Conservation (phyloP, 176 grass and related monocot species). For the Chloris gayana region DNA sequence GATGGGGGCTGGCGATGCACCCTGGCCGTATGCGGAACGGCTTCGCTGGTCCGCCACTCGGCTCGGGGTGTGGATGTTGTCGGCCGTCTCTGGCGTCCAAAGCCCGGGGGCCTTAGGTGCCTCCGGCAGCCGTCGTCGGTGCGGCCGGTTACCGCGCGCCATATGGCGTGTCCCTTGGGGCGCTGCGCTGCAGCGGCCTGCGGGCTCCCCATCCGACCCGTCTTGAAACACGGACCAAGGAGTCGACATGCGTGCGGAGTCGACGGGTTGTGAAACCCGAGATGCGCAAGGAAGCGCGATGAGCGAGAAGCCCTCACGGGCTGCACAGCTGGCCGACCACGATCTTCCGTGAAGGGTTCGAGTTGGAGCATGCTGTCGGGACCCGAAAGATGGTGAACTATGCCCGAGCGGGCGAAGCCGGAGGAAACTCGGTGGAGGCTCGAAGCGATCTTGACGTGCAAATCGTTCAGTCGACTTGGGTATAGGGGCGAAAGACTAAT, state of each 20-base stretch:
- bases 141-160: too few species aligned
- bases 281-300: too few species aligned
- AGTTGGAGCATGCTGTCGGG: constrained; percentile 60
- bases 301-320: constrained; percentile 31
- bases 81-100: background rate
- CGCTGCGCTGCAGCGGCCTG: constrained; percentile 20
- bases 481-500: constrained; percentile 75
- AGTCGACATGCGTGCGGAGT: too few species aligned
- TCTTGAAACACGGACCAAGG: constrained; percentile 90
- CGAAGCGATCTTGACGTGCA: too few species aligned
- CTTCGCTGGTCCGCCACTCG: too few species aligned
- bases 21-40: constrained; percentile 35
- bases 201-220: constrained; percentile 68
- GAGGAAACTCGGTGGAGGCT: too few species aligned
- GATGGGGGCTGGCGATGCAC: constrained; percentile 54
- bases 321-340: constrained; percentile 31
- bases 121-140: too few species aligned
- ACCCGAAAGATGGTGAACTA: constrained; percentile 76
- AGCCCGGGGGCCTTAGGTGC: background rate
- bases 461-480: too few species aligned
- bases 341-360: constrained; percentile 60
- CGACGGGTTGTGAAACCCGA: too few species aligned
- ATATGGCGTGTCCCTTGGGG: background rate
- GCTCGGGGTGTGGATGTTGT: too few species aligned
- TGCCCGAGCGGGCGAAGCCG: too few species aligned